Percentiles rank a stretch among this genome's conserved stretches.
Conservation (phyloP, 139 green algal genomes). For the Ettlia oleoabundans region DNA sequence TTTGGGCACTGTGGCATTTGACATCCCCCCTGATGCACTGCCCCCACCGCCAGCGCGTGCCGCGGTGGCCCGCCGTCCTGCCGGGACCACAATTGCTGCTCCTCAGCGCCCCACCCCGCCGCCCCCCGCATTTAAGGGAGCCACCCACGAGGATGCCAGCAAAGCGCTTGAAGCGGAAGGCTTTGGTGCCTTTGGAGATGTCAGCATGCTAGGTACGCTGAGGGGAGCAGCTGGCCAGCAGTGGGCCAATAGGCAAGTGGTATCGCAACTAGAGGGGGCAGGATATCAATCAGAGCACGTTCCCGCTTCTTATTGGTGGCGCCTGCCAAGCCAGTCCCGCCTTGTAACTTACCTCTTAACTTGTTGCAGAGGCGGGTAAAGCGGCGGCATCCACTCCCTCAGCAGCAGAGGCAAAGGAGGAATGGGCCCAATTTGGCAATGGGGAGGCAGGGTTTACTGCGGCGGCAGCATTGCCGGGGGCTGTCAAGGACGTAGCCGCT, state of each 20-base stretch:
- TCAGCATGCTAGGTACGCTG: slow-evolving; percentile 17
- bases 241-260: neutral
- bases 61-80: slow-evolving; percentile 2
- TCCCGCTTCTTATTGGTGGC: no score
- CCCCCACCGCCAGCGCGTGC: slow-evolving; percentile 41
- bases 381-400: neutral
- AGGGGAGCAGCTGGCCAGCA: neutral
- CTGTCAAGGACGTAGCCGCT: neutral
- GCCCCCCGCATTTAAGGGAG: slow-evolving; percentile 35
- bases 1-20: slow-evolving; percentile 35
- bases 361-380: slow-evolving; percentile 26
- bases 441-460: neutral
- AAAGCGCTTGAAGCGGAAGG: slow-evolving; percentile 15
- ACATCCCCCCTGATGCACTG: slow-evolving; percentile 57
- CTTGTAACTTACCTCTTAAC: neutral
- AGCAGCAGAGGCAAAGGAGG: slow-evolving; percentile 11
- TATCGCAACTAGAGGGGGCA: no score
- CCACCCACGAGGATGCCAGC: slow-evolving; percentile 21
- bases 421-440: slow-evolving; percentile 28
- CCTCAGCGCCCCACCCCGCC: neutral
- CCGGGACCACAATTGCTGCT: neutral
- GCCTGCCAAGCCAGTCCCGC: no score
- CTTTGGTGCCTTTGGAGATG: slow-evolving; percentile 36
- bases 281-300: no score
- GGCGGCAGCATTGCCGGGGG: neutral